A percentile compares a stretch with the other conserved stretches of the same genome.
Evolutionary conservation across 441 rosid genomes (phyloP).

Genomic region (Mallotus japonicus): DNA sequence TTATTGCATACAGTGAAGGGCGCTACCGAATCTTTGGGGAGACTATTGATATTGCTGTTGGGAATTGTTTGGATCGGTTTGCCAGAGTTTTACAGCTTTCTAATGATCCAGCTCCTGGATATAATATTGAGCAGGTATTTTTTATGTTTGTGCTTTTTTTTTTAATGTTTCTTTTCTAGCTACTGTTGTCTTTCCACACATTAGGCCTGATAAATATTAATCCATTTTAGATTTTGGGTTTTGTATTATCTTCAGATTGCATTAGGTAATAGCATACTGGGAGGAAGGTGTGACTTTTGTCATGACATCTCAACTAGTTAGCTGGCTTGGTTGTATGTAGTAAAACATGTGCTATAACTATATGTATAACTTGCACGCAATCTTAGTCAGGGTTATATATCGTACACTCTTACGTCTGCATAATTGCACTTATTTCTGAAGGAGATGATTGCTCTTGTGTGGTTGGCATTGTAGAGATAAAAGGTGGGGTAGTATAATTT

Average conservation of each 20-base stretch:
- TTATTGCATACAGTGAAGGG: constrained; percentile 93
- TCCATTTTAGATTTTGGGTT: too few species aligned
- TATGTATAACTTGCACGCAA: neutral
- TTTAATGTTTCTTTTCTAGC: too few species aligned
- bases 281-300: neutral
- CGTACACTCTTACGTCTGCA: neutral
- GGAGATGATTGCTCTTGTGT: neutral
- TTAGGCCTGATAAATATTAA: too few species aligned
- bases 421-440: neutral
- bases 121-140: constrained; percentile 89
- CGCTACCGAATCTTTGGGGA: constrained; percentile 82
- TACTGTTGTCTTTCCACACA: too few species aligned
- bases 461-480: neutral
- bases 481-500: too few species aligned
- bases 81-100: constrained; percentile 85
- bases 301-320: neutral
- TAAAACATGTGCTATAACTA: neutral
- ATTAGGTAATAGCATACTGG: neutral
- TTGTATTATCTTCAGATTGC: neutral
- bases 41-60: constrained; percentile 97
- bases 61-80: constrained; percentile 92
- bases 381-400: neutral
- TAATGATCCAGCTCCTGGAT: constrained; percentile 97
- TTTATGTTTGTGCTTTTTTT: neutral
- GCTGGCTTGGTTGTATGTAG: neutral